Evolutionary conservation across 2,329 filamentous ascomycete species (phyloP), one percentile per base, ranked within the genome.

Genomic region (Diatrype stigma): DNA sequence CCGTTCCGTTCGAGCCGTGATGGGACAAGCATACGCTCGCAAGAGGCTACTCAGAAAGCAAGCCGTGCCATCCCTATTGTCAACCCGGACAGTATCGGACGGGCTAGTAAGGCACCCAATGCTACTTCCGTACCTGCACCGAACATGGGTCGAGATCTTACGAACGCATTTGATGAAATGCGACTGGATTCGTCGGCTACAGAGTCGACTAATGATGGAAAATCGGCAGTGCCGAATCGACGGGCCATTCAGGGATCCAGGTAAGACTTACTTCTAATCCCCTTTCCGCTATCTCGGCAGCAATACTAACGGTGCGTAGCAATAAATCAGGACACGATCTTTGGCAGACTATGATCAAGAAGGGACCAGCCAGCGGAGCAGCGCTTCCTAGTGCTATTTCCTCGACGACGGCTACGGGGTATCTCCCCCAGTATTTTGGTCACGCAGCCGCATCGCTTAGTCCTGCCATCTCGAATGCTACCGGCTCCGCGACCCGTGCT

Each of bases 381-480:
- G 73, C 65, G 7, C 67, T 75, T 42, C 74, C 75, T 11, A 70
- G 78, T 46, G 69, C 77, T 10, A 66, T 82, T 45, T 79, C 78
- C 2, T 76, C 79, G 3, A 76, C 74, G 42, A 81, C 77, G 12
- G 79, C 75, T 7, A 77, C 75, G 26, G 79, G 78, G n/a, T 72
- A 77, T 42, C 64, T 82, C 44, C 79, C 78, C 16, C 76, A 79
- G 30, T 81, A 78, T 50, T 63, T 70, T 10, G 78, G 78, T 17
- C 69, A 80, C 58, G 78, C 78, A 21, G 75, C 77, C 10, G 77
- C 78, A 21, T 79, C 75, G 45, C 67, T 79, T 19, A 67, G 70
- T 10, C 76, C 76, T 16, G 62, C 72, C 21, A 71, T 75, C 45
- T 71, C 69, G 34, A 74, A 74, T 53, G 59, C 67, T 19, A 64